Evolutionary conservation across 2,329 filamentous ascomycete genomes (phyloP), one percentile per base, ranked within the genome.

Genomic region (Dryadomyces quercivorus): DNA sequence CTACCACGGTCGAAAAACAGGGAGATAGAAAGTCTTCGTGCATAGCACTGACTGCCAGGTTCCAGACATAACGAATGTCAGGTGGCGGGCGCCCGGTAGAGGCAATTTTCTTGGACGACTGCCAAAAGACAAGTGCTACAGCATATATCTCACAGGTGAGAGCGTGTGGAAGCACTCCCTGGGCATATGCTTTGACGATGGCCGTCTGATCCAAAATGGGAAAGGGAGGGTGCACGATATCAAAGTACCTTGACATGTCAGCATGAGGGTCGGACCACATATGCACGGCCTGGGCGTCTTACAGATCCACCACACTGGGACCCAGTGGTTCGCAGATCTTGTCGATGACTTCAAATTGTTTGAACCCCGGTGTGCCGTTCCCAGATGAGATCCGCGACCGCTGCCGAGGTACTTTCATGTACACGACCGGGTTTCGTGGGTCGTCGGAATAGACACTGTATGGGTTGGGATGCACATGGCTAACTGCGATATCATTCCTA

Each of bases 381-480:
- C 52, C 52, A 4, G 46, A 50, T 4, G 52, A 15, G 5, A 21
- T 9, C 6, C 22, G 46, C 13, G 38, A 22, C n/a, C 52, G 52
- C 40, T 50, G 52, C 26, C 52, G 52, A 12, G 52, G 52, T 13
- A 54, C 52, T 15, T 54, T 54, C 38, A 54, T 36, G 40, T 54
- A 54, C 12, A 54, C 52, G 21, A 54, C 52, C 26, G 52, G 52
- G 42, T 54, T 49, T 5, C 48, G 52, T 40, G 46, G 52, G 47
- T 54, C 52, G 47, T 54, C 52, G 22, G 52, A 54, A 40, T 54
- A 54, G 36, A 54, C 52, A 40, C 52, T 54, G 47, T 54, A 54
- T 9, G 52, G 52, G 20, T 54, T 54, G 2, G 52, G 52, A 13
- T 50, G 52, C 22, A 54, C 47, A 2, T 54, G 46, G 40, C 47